These are phyloP conservation scores for Aspergillus mulundensis DNA, from an alignment of 495 filamentous ascomycete genomes.

Conservation along the genomic window DNA sequence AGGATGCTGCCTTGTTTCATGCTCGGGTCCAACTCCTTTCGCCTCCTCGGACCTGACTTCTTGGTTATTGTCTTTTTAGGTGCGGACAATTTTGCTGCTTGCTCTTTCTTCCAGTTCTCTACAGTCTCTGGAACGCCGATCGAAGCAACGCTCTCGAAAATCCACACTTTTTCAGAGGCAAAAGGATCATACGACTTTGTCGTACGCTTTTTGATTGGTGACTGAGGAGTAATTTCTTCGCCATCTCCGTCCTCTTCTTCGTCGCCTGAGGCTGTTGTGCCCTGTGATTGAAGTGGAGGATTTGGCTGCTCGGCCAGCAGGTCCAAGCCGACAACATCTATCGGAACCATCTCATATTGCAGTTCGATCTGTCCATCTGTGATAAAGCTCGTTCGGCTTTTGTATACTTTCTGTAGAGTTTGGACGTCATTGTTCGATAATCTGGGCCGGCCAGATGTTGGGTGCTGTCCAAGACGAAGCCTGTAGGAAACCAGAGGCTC, in stretches of 20 bases:
- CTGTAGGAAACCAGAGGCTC: constrained; percentile 69
- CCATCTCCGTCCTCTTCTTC: constrained; percentile 49
- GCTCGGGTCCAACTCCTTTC: constrained; percentile 38
- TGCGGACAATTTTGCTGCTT: constrained; percentile 34
- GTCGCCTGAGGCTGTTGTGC: constrained; percentile 50
- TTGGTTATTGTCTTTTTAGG: constrained; percentile 26
- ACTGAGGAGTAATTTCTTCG: constrained; percentile 23
- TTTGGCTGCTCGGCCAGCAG: constrained; percentile 64
- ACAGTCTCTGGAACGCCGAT: constrained; percentile 69
- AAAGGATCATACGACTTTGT: constrained; percentile 64
- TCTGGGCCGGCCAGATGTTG: constrained; percentile 20
- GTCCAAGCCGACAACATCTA: constrained; percentile 72
- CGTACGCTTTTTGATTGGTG: constrained; percentile 35
- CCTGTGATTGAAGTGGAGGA: constrained; percentile 41
- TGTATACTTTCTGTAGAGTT: constrained; percentile 55
- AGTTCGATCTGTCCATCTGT: constrained; percentile 75
- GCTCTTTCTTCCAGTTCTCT: constrained; percentile 69
- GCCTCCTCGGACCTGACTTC: constrained; percentile 35
- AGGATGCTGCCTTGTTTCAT: constrained; percentile 46
- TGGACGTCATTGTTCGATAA: constrained; percentile 34
- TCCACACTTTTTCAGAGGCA: constrained; percentile 64
- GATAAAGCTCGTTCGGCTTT: constrained; percentile 60
- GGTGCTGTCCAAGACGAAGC: constrained; percentile 43
- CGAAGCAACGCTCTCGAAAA: constrained; percentile 67
- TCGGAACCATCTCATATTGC: constrained; percentile 71